Evolutionary conservation across 768 basidiomycete species (phyloP).

Genomic region (Suillus spraguei): DNA sequence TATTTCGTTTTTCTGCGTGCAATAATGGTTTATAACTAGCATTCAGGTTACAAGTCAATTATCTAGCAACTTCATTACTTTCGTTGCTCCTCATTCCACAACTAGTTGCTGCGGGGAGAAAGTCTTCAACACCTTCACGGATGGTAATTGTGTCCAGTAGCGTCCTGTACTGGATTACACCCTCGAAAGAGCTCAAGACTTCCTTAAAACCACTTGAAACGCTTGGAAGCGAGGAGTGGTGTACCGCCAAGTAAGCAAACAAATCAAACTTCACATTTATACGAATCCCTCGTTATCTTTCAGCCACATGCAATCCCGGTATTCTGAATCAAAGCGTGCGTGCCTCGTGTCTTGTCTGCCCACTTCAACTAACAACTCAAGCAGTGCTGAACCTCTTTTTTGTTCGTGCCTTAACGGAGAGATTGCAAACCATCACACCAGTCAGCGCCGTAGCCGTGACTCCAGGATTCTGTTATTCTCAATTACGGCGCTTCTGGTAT

Average conservation of each 20-base stretch:
- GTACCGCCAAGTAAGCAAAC: conserved; percentile 21
- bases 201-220: conserved; percentile 26
- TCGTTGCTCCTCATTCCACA: conserved; percentile 36
- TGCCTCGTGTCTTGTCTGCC: neutral
- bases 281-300: neutral
- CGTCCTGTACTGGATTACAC: conserved; percentile 21
- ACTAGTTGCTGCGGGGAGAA: conserved; percentile 28
- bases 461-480: conserved; percentile 36
- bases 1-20: neutral
- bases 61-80: conserved; percentile 34
- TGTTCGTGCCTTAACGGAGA: conserved; percentile 27
- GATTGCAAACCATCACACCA: conserved; percentile 21
- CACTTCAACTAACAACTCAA: neutral
- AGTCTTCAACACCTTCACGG: conserved; percentile 24
- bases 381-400: conserved; percentile 36
- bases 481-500: conserved; percentile 18
- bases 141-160: conserved; percentile 37
- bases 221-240: conserved; percentile 26
- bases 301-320: conserved; percentile 25
- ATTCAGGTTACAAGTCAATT: conserved; percentile 38
- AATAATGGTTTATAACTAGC: neutral
- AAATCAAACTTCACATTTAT: neutral
- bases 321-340: conserved; percentile 31
- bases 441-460: conserved; percentile 28
- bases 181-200: conserved; percentile 24